phyloP scores from a whole-genome alignment of 1,139 yeast species.

The Debaryomycetaceae sp. region DNA sequence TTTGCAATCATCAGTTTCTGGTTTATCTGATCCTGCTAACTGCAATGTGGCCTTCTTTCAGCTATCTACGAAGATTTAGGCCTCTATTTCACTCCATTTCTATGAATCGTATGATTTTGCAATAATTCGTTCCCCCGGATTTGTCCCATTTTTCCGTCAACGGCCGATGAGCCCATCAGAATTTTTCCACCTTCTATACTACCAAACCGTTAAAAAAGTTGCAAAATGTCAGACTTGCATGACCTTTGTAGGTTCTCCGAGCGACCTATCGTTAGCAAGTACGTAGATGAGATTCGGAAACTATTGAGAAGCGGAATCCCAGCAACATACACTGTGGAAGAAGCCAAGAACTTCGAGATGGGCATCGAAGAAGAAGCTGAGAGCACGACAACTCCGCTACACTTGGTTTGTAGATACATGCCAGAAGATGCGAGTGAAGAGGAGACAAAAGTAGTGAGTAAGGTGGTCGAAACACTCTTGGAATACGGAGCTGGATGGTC shows the following conservation, averaged over 20 bases:
- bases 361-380: slow-evolving; percentile 37
- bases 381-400: slow-evolving; percentile 71
- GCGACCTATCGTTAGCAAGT: slow-evolving; percentile 53
- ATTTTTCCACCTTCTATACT: slow-evolving; percentile 1
- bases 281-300: slow-evolving; percentile 41
- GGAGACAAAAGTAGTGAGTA: slow-evolving; percentile 46
- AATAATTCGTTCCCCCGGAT: background rate
- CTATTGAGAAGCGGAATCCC: slow-evolving; percentile 66
- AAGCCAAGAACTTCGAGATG: slow-evolving; percentile 56
- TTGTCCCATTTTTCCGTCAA: background rate
- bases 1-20: background rate
- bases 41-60: background rate
- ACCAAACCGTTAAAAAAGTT: background rate
- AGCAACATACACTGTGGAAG: slow-evolving; percentile 78
- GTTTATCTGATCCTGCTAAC: background rate
- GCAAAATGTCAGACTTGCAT: slow-evolving; percentile 64
- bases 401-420: slow-evolving; percentile 53
- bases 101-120: slow-evolving; percentile 1
- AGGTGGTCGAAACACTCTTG: slow-evolving; percentile 63
- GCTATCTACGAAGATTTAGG: background rate
- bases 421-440: slow-evolving; percentile 43
- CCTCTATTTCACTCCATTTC: background rate
- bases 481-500: slow-evolving; percentile 95
- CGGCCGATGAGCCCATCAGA: slow-evolving; percentile 2
- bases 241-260: slow-evolving; percentile 55